Evolutionary conservation across 306 rosid species (phyloP).

Genomic region (Ormosia emarginata): DNA sequence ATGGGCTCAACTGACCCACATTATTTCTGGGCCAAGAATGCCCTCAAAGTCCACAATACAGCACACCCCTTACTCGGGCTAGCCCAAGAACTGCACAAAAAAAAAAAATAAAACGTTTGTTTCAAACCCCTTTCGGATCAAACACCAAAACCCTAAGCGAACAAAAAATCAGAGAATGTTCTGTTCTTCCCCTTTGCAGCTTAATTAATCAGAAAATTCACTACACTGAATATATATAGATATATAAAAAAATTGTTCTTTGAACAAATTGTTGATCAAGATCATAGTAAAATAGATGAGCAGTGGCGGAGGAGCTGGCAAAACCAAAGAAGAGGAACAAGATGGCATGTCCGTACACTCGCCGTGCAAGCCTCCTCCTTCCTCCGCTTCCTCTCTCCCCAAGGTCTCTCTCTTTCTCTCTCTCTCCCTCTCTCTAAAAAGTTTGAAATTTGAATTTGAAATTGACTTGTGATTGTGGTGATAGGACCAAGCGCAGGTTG

Average conservation of each 20-base stretch:
- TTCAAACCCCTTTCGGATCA: conserved; percentile 13
- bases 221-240: neutral
- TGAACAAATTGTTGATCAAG: neutral
- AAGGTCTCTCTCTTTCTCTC: conserved; percentile 49
- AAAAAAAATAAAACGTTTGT: neutral
- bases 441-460: neutral
- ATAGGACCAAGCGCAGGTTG: conserved; percentile 81
- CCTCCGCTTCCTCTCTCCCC: conserved; percentile 89
- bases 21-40: neutral
- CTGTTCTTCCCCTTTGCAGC: neutral
- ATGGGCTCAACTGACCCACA: neutral
- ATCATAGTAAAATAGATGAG: conserved; percentile 28
- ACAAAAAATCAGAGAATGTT: neutral
- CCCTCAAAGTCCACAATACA: neutral
- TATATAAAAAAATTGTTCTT: neutral
- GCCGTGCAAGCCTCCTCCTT: conserved; percentile 96
- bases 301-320: conserved; percentile 56
- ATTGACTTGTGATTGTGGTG: conserved; percentile 8
- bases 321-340: conserved; percentile 84
- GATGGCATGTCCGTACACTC: conserved; percentile 95
- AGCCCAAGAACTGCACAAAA: neutral
- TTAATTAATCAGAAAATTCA: neutral
- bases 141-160: conserved; percentile 46
- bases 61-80: neutral
- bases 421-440: conserved; percentile 14